Percentiles rank a stretch among this genome's conserved stretches.
These are phyloP conservation scores for Aristolochia fimbriata DNA, from an alignment of 164 flowering plant genomes.

Conservation along the genomic window DNA sequence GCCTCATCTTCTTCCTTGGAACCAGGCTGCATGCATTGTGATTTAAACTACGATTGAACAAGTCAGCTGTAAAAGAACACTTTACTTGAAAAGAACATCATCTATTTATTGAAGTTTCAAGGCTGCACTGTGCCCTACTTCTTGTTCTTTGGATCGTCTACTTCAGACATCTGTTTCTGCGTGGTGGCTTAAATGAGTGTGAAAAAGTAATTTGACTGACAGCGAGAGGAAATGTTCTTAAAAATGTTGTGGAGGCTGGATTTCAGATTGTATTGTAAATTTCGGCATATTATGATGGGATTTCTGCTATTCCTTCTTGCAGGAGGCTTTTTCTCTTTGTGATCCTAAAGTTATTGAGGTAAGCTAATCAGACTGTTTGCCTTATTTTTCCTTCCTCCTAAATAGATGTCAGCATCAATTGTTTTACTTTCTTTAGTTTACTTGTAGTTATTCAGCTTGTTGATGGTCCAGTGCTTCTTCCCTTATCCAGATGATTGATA, in stretches of 20 bases:
- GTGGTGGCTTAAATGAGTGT: no score
- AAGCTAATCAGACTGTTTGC: constrained; percentile 13
- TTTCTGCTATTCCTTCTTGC: constrained; percentile 15
- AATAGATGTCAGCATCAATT: background rate
- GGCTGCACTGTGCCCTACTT: no score
- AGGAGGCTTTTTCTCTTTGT: constrained; percentile 92
- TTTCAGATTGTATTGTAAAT: no score
- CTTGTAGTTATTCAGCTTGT: background rate
- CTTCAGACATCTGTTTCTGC: no score
- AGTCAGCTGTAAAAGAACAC: background rate
- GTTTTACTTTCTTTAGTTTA: background rate
- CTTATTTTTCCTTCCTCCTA: background rate
- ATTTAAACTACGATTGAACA: no score
- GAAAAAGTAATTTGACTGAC: no score
- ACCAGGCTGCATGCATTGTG: no score
- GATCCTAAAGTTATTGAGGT: constrained; percentile 72
- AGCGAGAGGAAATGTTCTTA: no score
- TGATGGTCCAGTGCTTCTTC: constrained; percentile 3
- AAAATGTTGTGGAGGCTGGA: no score
- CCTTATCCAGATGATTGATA: constrained; percentile 64
- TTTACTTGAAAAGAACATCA: background rate
- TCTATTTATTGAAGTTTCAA: background rate
- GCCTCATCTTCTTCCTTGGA: no score
- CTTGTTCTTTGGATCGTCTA: no score
- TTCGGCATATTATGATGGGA: no score